These are phyloP conservation scores for Cladosporium sphaerospermum DNA, from an alignment of 2,329 filamentous ascomycete genomes.

Conservation along the genomic window DNA sequence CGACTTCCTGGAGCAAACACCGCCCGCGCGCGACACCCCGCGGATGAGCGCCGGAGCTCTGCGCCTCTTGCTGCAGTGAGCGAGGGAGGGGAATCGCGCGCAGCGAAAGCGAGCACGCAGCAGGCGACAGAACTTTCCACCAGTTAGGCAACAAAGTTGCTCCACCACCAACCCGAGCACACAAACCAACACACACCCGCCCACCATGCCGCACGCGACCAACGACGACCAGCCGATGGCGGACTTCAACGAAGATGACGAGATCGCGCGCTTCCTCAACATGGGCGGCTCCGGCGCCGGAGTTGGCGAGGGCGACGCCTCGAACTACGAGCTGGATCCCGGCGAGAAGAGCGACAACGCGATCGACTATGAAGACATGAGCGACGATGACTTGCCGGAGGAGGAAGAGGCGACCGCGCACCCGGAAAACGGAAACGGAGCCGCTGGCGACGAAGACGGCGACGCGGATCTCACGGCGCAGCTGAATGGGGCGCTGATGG, in stretches of 20 bases:
- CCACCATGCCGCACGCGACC: conserved; percentile 35
- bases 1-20: not conserved
- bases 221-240: conserved; percentile 16
- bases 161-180: not conserved
- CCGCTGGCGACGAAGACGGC: conserved; percentile 17
- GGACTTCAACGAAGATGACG: conserved; percentile 21
- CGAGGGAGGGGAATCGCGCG: not conserved
- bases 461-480: conserved; percentile 11
- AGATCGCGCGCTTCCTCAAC: conserved; percentile 25
- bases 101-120: no score
- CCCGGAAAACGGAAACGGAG: conserved; percentile 12
- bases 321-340: conserved; percentile 34
- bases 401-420: conserved; percentile 52
- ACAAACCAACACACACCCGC: not conserved
- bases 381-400: conserved; percentile 82
- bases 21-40: not conserved
- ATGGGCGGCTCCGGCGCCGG: conserved; percentile 17
- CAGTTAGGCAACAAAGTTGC: not conserved
- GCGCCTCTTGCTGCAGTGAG: not conserved
- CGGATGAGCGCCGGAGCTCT: not conserved
- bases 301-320: conserved; percentile 21
- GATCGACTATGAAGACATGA: conserved; percentile 83
- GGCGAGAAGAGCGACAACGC: conserved; percentile 87
- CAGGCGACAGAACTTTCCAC: no score
- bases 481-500: conserved; percentile 13